Evolutionary conservation across 768 basidiomycete species (phyloP).

Genomic region (Trametes coccinea): DNA sequence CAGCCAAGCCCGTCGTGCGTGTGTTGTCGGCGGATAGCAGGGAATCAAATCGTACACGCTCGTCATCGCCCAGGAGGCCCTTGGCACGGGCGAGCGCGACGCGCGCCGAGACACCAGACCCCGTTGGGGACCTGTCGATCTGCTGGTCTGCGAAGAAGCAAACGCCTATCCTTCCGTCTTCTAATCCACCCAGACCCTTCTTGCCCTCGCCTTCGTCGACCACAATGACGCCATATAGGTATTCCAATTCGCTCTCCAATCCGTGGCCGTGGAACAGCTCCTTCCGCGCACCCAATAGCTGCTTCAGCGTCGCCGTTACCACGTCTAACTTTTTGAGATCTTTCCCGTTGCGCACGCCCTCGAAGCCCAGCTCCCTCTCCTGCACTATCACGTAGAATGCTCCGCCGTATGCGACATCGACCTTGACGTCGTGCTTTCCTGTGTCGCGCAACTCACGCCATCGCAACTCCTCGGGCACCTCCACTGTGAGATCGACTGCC

Average conservation of each 20-base stretch:
- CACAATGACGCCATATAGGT: conserved; percentile 41
- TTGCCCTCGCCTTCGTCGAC: conserved; percentile 30
- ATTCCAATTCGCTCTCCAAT: conserved; percentile 35
- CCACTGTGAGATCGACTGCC: conserved; percentile 30
- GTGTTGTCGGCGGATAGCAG: conserved; percentile 23
- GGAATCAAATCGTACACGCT: conserved; percentile 37
- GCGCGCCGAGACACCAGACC: conserved; percentile 41
- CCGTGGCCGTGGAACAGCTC: conserved; percentile 34
- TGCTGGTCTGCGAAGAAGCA: conserved; percentile 44
- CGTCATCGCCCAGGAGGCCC: conserved; percentile 30
- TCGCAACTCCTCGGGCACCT: conserved; percentile 30
- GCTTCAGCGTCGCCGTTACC: conserved; percentile 35
- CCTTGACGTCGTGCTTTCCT: conserved; percentile 22
- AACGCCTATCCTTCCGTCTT: conserved; percentile 24
- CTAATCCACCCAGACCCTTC: conserved; percentile 21
- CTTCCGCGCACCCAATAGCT: conserved; percentile 21
- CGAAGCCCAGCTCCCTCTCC: conserved; percentile 38
- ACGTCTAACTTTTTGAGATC: conserved; percentile 26
- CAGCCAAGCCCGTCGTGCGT: not conserved
- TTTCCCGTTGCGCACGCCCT: conserved; percentile 20
- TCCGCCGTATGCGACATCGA: conserved; percentile 42
- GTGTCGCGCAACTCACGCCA: conserved; percentile 30
- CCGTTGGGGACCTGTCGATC: conserved; percentile 42
- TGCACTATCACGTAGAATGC: conserved; percentile 43
- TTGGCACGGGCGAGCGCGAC: conserved; percentile 39